phyloP scores from a whole-genome alignment of 2,329 filamentous ascomycete species.

The Chaetomium olivaceum region DNA sequence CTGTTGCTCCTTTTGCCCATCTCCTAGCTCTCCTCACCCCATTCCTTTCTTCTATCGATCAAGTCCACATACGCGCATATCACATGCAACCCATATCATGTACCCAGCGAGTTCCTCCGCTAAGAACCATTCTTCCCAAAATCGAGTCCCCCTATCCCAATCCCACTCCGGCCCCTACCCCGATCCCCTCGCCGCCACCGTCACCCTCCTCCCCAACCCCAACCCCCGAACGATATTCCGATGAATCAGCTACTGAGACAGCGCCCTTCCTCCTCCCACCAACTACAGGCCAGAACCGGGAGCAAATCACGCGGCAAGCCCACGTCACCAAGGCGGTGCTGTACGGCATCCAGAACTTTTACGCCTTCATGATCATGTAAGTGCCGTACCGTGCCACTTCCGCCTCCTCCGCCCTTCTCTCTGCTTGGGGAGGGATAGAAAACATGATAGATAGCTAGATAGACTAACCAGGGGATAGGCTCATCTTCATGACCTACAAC shows the following conservation, averaged over 20 bases:
- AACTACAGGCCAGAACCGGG: constrained; percentile 71
- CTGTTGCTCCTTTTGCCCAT: constrained; percentile 13
- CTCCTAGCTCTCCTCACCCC: background rate
- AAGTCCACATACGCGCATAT: background rate
- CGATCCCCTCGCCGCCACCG: background rate
- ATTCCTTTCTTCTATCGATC: background rate
- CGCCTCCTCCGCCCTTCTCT: too few relatives aligned
- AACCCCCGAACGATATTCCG: background rate
- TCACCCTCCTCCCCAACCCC: background rate
- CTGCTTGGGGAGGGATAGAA: too few relatives aligned
- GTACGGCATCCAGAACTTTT: constrained; percentile 94
- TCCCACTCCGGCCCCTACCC: background rate
- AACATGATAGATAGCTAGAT: too few relatives aligned
- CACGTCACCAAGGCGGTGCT: constrained; percentile 78
- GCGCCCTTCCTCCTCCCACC: constrained; percentile 54
- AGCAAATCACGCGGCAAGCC: constrained; percentile 62
- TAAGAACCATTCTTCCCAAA: constrained; percentile 26
- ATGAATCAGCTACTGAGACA: constrained; percentile 58
- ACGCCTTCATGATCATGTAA: constrained; percentile 99
- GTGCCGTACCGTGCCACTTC: constrained; percentile 46
- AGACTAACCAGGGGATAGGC: constrained; percentile 55
- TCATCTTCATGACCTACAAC: constrained; percentile 99
- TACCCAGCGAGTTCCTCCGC: background rate
- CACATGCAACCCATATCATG: background rate
- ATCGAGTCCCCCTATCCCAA: constrained; percentile 3